phyloP scores from a whole-genome alignment of 1,139 yeast genomes.

The Barnettozyma hawaiiensis region DNA sequence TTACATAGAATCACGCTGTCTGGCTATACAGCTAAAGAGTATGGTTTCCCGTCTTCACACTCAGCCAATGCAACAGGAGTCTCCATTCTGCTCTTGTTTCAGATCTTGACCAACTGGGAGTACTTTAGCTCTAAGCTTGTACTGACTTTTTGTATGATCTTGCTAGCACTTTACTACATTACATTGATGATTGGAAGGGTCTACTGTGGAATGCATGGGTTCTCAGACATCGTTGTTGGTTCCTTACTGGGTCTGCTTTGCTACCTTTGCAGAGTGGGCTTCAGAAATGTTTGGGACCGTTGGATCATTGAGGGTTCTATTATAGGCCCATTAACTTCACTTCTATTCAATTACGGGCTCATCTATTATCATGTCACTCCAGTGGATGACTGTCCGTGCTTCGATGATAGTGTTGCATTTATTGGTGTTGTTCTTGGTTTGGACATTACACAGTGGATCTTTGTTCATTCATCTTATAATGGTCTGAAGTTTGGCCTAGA shows the following conservation, averaged over 20 bases:
- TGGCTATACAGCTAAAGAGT: constrained; percentile 83
- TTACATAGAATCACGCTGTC: constrained; percentile 84
- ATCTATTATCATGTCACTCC: constrained; percentile 78
- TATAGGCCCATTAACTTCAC: constrained; percentile 36
- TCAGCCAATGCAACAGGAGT: constrained; percentile 90
- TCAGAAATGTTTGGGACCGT: constrained; percentile 30
- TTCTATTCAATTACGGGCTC: constrained; percentile 42
- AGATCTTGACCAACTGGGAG: constrained; percentile 10
- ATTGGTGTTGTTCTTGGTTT: constrained; percentile 82
- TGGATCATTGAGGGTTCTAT: constrained; percentile 23
- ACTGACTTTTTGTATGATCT: neutral
- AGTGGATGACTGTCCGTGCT: constrained; percentile 92
- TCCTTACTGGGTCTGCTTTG: constrained; percentile 52
- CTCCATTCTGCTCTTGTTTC: constrained; percentile 41
- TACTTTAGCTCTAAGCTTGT: constrained; percentile 5
- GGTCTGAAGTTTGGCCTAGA: constrained; percentile 10
- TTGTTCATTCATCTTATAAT: constrained; percentile 28
- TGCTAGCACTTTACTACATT: constrained; percentile 42
- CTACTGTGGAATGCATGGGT: constrained; percentile 98
- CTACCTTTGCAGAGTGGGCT: constrained; percentile 36
- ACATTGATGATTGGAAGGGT: constrained; percentile 76
- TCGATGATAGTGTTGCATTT: constrained; percentile 92
- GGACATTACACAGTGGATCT: constrained; percentile 32
- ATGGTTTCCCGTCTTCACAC: constrained; percentile 93
- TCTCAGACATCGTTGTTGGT: constrained; percentile 69